Conservation (phyloP, 2,329 filamentous ascomycete species). For the Saccharata proteae region DNA sequence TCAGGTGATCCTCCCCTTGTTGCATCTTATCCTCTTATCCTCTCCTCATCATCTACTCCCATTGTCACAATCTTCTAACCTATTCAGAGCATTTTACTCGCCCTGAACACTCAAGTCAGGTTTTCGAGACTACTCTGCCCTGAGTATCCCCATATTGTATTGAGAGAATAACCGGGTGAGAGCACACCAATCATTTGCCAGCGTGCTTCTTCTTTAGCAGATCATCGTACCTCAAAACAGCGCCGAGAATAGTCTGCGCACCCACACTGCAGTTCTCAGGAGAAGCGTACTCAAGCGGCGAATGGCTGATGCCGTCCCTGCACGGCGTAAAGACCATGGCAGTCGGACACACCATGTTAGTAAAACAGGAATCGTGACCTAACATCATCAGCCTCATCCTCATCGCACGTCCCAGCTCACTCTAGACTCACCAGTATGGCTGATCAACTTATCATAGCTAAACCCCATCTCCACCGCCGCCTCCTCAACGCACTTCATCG, state of each 20-base stretch:
- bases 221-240: constrained; percentile 15
- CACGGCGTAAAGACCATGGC: constrained; percentile 58
- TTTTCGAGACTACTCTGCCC: no score
- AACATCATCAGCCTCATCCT: not conserved
- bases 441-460: constrained; percentile 2
- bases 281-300: constrained; percentile 50
- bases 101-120: no score
- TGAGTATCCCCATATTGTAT: no score
- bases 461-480: not conserved
- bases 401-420: no score
- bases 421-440: constrained; percentile 1
- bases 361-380: constrained; percentile 44
- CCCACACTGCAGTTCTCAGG: constrained; percentile 48
- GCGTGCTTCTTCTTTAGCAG: not conserved
- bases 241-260: constrained; percentile 22
- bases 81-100: no score
- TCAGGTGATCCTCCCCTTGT: no score
- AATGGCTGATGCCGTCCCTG: constrained; percentile 50
- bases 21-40: no score
- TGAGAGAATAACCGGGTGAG: no score
- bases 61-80: no score
- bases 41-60: no score
- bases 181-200: no score
- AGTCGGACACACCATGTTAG: constrained; percentile 47
- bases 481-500: not conserved